phyloP scores from a whole-genome alignment of 129 eudicot genomes.

The Artemisia annua region DNA sequence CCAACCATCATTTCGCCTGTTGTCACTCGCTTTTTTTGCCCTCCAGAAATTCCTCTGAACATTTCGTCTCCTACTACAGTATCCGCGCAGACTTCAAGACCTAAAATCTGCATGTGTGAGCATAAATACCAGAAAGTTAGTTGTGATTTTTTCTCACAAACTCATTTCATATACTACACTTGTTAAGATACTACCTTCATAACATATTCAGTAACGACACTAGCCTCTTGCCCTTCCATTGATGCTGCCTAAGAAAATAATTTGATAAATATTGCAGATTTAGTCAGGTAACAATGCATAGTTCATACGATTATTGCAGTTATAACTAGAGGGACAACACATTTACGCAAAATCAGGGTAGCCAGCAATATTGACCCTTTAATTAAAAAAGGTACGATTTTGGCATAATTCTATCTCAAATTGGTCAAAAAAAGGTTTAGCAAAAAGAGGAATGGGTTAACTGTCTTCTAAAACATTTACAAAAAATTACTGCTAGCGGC shows the following conservation, averaged over 20 bases:
- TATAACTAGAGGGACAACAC: too few species aligned
- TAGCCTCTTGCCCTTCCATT: slow-evolving; percentile 55
- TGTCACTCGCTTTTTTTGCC: slow-evolving; percentile 74
- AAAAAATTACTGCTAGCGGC: too few species aligned
- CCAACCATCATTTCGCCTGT: slow-evolving; percentile 79
- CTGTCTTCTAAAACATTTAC: too few species aligned
- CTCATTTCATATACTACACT: slow-evolving; percentile 1
- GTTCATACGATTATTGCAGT: background rate
- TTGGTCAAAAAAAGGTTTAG: background rate
- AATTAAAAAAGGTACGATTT: too few species aligned
- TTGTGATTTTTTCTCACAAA: background rate
- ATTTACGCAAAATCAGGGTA: too few species aligned
- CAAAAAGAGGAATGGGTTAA: background rate
- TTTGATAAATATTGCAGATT: background rate
- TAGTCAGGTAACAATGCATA: background rate
- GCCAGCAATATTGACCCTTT: too few species aligned
- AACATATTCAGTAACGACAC: slow-evolving; percentile 56
- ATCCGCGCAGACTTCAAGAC: slow-evolving; percentile 66
- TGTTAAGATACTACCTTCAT: slow-evolving; percentile 46
- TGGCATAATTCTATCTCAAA: too few species aligned
- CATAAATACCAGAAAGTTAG: background rate
- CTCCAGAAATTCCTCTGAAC: slow-evolving; percentile 80
- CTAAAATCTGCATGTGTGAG: slow-evolving; percentile 48
- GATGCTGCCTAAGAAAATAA: slow-evolving; percentile 49
- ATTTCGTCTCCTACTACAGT: slow-evolving; percentile 65